Base-by-base conservation (phyloP, 2,329 filamentous ascomycete species). In the Juglanconis sp. region DNA sequence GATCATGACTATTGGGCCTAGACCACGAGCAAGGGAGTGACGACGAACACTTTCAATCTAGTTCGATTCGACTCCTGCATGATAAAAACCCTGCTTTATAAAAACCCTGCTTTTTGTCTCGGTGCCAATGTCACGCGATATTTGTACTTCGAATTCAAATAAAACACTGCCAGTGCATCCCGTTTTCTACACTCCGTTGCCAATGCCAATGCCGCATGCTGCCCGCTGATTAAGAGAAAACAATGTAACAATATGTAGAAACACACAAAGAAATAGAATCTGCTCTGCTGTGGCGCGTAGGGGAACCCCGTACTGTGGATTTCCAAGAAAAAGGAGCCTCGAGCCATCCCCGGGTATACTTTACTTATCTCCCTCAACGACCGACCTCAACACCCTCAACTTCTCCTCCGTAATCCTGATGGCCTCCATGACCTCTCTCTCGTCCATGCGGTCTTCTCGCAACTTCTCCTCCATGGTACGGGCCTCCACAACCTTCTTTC, bases 321-420 rank as follows among this genome's bases (percentile, higher is more conserved):
- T 32, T 60, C 24, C 47, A 35, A 15, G 51, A 47, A 51, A 53
- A 30, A 56, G 17, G 49, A 24, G 31, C 30, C 56, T 34, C 34
- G 10, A 53, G 15, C 35, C 34, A 35, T 35, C 57, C 35, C 44
- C 52, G 8, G 35, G 42, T 30, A 42, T 49, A 13, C 32, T 67
- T 36, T 65, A 65, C 67, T 79, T 82, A 70, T 81, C 86, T 70
- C 80, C 82, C 64, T 84, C 82, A 55, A 94, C 81, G 35, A 91
- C 89, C 47, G 84, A 82, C 73, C 93, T 93, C 64, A 99, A 76
- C 47, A 89, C 84, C 58, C 84, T 82, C 36, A 99, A 77, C 69
- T 91, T 89, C 77, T 96, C 89, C 71, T 97, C 91, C 3, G 94
- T 97, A 35, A 96, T 85, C 57, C 84, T 80, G 62, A 97, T 94